These are phyloP conservation scores for Panicum virgatum DNA, from an alignment of 202 grass and related monocot species.

Conservation along the genomic window DNA sequence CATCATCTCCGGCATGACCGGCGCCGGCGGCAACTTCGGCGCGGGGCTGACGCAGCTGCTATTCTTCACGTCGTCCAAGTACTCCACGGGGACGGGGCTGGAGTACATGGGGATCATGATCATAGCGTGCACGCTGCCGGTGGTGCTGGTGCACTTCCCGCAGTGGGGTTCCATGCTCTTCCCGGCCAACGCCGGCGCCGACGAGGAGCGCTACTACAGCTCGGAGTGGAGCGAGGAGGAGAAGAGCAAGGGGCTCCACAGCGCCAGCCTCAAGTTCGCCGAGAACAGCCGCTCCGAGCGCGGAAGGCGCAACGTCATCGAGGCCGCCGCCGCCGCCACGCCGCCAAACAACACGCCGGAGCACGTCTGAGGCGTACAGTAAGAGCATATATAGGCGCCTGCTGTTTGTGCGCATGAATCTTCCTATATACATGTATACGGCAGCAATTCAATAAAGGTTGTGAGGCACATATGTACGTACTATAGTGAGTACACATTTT, in stretches of 20 bases:
- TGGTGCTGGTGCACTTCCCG: conserved; percentile 62
- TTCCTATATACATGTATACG: too few species aligned
- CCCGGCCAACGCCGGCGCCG: conserved; percentile 22
- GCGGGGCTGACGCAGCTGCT: conserved; percentile 73
- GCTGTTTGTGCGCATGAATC: too few species aligned
- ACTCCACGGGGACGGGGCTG: conserved; percentile 47
- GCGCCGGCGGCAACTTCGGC: conserved; percentile 69
- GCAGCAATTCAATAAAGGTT: too few species aligned
- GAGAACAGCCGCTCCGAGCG: conserved; percentile 56
- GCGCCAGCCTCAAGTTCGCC: conserved; percentile 54
- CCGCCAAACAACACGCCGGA: conserved; percentile 25
- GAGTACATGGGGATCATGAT: conserved; percentile 73
- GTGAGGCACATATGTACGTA: too few species aligned
- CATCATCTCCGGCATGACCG: conserved; percentile 63
- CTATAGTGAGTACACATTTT: too few species aligned
- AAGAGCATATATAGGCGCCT: too few species aligned
- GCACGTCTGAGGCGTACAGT: not conserved
- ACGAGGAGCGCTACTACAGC: conserved; percentile 42
- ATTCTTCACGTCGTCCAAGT: conserved; percentile 64
- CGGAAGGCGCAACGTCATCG: conserved; percentile 21
- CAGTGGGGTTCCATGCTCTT: conserved; percentile 79
- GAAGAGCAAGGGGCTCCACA: conserved; percentile 39
- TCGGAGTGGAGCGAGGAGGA: conserved; percentile 57
- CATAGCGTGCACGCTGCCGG: conserved; percentile 70
- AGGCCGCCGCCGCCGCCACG: conserved; percentile 5